Evolutionary conservation across 1,284 basidiomycete genomes (phyloP).

Genomic region (Blastosporella zonata): DNA sequence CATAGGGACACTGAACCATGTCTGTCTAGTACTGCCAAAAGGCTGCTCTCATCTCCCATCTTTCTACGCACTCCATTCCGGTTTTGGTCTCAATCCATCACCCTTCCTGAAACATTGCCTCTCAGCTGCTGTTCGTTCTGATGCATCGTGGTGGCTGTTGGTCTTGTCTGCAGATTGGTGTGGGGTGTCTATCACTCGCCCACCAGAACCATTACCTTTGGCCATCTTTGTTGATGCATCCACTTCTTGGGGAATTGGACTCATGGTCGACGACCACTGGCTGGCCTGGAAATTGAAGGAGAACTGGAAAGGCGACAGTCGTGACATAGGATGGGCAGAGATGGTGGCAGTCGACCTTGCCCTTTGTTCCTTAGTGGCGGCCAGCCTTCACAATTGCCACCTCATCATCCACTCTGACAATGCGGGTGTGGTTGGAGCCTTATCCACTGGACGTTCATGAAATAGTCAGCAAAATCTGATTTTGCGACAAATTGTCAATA

Average conservation of each 20-base stretch:
- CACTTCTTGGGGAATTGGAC: constrained; percentile 37
- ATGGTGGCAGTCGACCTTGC: constrained; percentile 36
- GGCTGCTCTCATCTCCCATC: neutral
- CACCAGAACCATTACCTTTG: neutral
- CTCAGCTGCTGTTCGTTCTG: neutral
- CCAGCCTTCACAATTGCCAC: constrained; percentile 18
- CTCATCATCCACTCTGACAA: constrained; percentile 23
- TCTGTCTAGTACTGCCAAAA: neutral
- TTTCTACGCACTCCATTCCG: neutral
- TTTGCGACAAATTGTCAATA: neutral
- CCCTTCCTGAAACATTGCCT: neutral
- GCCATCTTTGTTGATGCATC: constrained; percentile 31
- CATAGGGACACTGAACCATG: neutral
- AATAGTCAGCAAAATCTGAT: constrained; percentile 13
- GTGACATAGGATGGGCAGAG: constrained; percentile 36
- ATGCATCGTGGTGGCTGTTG: neutral
- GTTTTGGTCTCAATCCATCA: neutral
- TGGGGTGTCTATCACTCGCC: neutral
- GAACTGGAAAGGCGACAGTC: constrained; percentile 24
- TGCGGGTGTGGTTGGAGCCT: constrained; percentile 21
- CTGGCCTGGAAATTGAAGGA: constrained; percentile 27
- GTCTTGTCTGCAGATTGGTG: neutral
- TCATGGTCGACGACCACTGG: constrained; percentile 29
- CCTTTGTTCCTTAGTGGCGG: constrained; percentile 21
- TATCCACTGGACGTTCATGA: constrained; percentile 15